These are phyloP conservation scores for Zoysia japonica DNA, from an alignment of 176 grass and related monocot genomes.

Conservation along the genomic window DNA sequence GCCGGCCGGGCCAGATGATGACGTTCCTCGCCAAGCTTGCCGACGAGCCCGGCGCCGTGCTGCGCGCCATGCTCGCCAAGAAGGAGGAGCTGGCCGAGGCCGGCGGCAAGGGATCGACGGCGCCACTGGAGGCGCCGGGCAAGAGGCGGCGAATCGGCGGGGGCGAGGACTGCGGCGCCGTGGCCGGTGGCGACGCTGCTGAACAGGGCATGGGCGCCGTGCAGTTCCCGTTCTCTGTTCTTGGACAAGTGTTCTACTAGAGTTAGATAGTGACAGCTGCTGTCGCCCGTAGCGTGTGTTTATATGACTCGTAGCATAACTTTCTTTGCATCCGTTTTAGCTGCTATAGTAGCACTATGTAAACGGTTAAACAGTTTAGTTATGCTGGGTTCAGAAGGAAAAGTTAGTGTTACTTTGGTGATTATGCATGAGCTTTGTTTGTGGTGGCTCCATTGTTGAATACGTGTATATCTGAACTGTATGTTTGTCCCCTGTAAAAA, in stretches of 20 bases:
- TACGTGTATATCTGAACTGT: neutral
- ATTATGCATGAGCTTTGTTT: neutral
- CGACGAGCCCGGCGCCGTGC: constrained; percentile 41
- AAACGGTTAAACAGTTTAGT: neutral
- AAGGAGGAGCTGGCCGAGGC: constrained; percentile 37
- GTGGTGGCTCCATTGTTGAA: neutral
- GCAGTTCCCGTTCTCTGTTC: constrained; percentile 49
- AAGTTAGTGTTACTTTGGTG: neutral
- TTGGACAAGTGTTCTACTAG: constrained; percentile 56
- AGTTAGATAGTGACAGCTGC: constrained; percentile 19
- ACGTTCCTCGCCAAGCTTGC: constrained; percentile 57
- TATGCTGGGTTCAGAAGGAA: constrained; percentile 8
- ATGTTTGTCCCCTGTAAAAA: neutral
- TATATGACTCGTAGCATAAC: constrained; percentile 22
- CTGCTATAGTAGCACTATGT: too few relatives aligned
- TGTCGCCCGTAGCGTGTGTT: neutral
- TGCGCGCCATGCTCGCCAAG: constrained; percentile 54
- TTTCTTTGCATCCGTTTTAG: neutral
- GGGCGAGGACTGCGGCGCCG: constrained; percentile 2
- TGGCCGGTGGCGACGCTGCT: neutral
- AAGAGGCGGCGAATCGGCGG: constrained; percentile 41
- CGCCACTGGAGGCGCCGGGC: neutral
- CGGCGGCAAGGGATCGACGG: neutral
- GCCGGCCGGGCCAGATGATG: constrained; percentile 57
- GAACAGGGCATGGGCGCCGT: constrained; percentile 28